Evolutionary conservation across 306 rosid genomes (phyloP).

Genomic region (Phaseolus lunatus): DNA sequence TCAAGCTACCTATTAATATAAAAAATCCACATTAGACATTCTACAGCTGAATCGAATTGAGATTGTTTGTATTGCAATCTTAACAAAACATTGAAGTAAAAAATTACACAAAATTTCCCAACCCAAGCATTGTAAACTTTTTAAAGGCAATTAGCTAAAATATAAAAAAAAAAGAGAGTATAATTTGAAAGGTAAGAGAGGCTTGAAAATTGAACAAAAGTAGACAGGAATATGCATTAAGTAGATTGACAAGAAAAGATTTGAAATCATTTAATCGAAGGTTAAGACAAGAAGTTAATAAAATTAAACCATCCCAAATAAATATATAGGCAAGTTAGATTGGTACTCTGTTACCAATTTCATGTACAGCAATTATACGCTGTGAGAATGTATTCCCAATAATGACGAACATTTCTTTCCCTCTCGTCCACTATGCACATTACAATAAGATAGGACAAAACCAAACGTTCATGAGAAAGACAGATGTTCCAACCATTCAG

Average conservation of each 20-base stretch:
- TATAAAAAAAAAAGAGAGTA: neutral
- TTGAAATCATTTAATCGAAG: neutral
- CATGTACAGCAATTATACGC: slow-evolving; percentile 20
- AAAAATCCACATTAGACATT: neutral
- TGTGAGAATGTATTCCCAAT: slow-evolving; percentile 19
- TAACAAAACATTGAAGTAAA: neutral
- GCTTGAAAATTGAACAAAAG: neutral
- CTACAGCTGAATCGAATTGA: neutral
- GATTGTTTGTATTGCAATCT: neutral
- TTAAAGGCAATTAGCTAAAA: neutral
- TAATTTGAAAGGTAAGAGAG: neutral
- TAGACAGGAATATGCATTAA: neutral
- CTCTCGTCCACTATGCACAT: slow-evolving; percentile 15
- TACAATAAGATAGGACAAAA: slow-evolving; percentile 17
- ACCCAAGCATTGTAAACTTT: neutral
- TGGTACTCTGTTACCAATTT: neutral
- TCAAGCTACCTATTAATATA: neutral
- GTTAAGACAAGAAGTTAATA: neutral
- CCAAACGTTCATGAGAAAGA: neutral
- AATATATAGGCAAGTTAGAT: neutral
- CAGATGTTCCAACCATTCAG: slow-evolving; percentile 11
- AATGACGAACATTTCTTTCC: neutral
- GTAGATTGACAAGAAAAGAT: neutral
- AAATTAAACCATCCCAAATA: neutral
- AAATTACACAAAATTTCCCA: neutral